phyloP scores from a whole-genome alignment of 2,329 filamentous ascomycete genomes.

The Paecilomyces sp. region DNA sequence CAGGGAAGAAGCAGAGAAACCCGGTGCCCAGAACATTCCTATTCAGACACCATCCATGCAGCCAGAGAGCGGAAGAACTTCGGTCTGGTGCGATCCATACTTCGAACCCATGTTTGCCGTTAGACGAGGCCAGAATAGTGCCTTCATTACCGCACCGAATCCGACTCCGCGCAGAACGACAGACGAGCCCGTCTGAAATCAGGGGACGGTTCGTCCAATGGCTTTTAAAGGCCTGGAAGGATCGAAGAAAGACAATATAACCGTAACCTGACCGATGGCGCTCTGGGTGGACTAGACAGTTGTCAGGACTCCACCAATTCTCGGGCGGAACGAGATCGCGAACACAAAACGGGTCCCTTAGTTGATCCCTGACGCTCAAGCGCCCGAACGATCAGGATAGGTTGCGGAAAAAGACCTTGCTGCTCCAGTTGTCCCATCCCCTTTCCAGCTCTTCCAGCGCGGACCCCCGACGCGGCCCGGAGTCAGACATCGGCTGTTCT shows the following conservation, averaged over 20 bases:
- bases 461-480: background rate
- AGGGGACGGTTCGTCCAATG: background rate
- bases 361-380: constrained; percentile 1
- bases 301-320: constrained; percentile 17
- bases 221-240: background rate
- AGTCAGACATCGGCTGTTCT: background rate
- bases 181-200: background rate
- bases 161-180: constrained; percentile 1
- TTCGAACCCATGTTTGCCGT: background rate
- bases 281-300: constrained; percentile 14
- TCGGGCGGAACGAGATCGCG: constrained; percentile 7
- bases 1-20: background rate
- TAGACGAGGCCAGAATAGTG: background rate
- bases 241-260: constrained; percentile 4
- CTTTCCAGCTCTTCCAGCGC: background rate
- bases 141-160: background rate
- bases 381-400: background rate
- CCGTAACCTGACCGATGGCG: constrained; percentile 1
- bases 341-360: constrained; percentile 2
- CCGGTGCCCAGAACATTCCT: background rate
- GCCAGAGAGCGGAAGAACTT: background rate
- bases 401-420: background rate
- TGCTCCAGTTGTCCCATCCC: background rate
- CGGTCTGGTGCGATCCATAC: background rate
- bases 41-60: background rate